Evolutionary conservation across 2,329 filamentous ascomycete genomes (phyloP).

Genomic region (Fusarium coffeatum): DNA sequence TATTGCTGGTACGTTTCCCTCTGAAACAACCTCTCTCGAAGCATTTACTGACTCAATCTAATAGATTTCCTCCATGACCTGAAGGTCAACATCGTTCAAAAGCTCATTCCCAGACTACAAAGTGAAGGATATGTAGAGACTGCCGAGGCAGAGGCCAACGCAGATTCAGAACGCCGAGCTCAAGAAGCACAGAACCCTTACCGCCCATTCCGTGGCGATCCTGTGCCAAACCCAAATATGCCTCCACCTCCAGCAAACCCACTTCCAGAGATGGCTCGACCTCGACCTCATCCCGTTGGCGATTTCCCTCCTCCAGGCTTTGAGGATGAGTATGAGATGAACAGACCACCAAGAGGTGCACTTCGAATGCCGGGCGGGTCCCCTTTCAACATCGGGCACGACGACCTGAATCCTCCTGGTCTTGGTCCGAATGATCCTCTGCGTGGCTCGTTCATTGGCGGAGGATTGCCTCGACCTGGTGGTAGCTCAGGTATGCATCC

Average conservation of each 20-base stretch:
- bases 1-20: slow-evolving; percentile 59
- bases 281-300: slow-evolving; percentile 70
- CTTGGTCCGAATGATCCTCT: slow-evolving; percentile 88
- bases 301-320: slow-evolving; percentile 91
- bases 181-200: slow-evolving; percentile 54
- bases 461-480: slow-evolving; percentile 68
- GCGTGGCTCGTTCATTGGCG: slow-evolving; percentile 71
- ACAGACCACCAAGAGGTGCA: slow-evolving; percentile 62
- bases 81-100: slow-evolving; percentile 85
- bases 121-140: slow-evolving; percentile 82
- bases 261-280: slow-evolving; percentile 67
- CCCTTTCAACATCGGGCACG: slow-evolving; percentile 79
- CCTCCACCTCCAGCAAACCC: slow-evolving; percentile 75
- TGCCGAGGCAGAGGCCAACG: slow-evolving; percentile 57
- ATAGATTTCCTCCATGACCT: slow-evolving; percentile 75
- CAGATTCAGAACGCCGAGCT: slow-evolving; percentile 54
- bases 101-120: slow-evolving; percentile 79
- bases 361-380: slow-evolving; percentile 58
- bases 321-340: slow-evolving; percentile 91
- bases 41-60: background rate
- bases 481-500: slow-evolving; percentile 91
- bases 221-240: slow-evolving; percentile 65
- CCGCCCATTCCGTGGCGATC: slow-evolving; percentile 55
- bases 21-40: too few relatives aligned
- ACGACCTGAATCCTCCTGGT: slow-evolving; percentile 88